A percentile compares a stretch with the other conserved stretches of the same genome.
These are phyloP conservation scores for Pichia heedii DNA, from an alignment of 805 yeast species.

Conservation along the genomic window DNA sequence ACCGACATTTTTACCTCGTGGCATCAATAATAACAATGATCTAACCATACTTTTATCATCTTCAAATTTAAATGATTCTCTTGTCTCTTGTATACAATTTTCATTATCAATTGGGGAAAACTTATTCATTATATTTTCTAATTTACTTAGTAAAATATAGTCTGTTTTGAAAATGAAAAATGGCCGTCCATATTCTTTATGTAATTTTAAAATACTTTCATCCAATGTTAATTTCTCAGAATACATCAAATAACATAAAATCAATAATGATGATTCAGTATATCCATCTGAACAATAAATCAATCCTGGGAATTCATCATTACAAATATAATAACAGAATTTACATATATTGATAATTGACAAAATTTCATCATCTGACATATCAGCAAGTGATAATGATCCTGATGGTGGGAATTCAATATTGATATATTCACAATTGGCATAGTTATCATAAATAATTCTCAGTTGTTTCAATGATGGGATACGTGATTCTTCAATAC, in stretches of 20 bases:
- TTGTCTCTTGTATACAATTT: not conserved
- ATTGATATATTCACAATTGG: conserved; percentile 18
- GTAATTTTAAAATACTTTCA: conserved; percentile 59
- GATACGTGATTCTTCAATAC: conserved; percentile 50
- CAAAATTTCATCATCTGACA: conserved; percentile 50
- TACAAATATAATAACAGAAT: conserved; percentile 41
- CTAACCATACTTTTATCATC: conserved; percentile 15
- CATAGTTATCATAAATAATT: conserved; percentile 14
- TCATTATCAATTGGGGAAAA: conserved; percentile 41
- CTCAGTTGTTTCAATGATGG: conserved; percentile 37
- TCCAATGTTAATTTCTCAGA: conserved; percentile 50
- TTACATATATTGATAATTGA: conserved; percentile 65
- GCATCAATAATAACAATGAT: conserved; percentile 15
- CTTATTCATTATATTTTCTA: conserved; percentile 52
- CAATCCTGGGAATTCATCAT: conserved; percentile 35
- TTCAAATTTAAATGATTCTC: conserved; percentile 12
- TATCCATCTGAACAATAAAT: conserved; percentile 86
- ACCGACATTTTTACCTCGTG: conserved; percentile 8
- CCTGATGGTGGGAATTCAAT: conserved; percentile 83
- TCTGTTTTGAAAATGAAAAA: conserved; percentile 78
- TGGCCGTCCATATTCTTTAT: conserved; percentile 59
- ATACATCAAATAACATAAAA: conserved; percentile 63
- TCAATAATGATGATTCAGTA: conserved; percentile 78
- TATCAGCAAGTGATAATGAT: conserved; percentile 65
- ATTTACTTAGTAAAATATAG: conserved; percentile 50